Evolutionary conservation across 2,329 filamentous ascomycete species (phyloP), one percentile per base, ranked within the genome.

Genomic region (Zymoseptoria ardabiliae): DNA sequence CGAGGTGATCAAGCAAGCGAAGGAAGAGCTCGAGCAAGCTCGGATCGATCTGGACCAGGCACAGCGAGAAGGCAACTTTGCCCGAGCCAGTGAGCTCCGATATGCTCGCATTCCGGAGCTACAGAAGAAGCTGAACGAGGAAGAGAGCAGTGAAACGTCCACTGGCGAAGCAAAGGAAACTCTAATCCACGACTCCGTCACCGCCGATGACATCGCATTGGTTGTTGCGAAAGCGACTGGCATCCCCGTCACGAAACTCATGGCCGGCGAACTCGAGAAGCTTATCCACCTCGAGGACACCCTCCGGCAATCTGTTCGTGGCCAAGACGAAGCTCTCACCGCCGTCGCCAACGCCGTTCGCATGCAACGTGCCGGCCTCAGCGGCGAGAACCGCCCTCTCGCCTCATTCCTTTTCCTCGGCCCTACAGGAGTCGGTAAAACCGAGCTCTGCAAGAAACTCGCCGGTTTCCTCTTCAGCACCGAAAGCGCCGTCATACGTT

Each of bases 361-460:
- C 20, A 88, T 97, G 79, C 94, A 97, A 74, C 84, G 94, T 64
- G 94, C 94, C 8, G 94, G 94, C 0, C 80, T 97, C 8, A 95
- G 89, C 61, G 91, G 91, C 35, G 91, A 97, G 69, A 96, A 97
- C 73, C 83, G 91, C 0, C 94, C 94, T 0, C 81, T 96, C 5
- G 94, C 93, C 0, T 95, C 89, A 0, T 97, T 97, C 78, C 97
- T 97, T 87, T 97, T 97, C 82, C 82, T 97, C 3, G 94, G 94
- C 0, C 94, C 94, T 4, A 97, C 94, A 0, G 94, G 94, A 71
- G 93, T 97, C 19, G 94, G 94, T 59, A 99, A 97, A 79, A 99
- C 94, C 2, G 92, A 97, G 72, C 84, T 97, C 1, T 96, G 92
- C 81, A 97, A 97, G 80, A 93, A 95, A 73, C 87, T 99, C 68